Evolutionary conservation across 306 rosid species (phyloP).

Genomic region (Vigna nakashimae): DNA sequence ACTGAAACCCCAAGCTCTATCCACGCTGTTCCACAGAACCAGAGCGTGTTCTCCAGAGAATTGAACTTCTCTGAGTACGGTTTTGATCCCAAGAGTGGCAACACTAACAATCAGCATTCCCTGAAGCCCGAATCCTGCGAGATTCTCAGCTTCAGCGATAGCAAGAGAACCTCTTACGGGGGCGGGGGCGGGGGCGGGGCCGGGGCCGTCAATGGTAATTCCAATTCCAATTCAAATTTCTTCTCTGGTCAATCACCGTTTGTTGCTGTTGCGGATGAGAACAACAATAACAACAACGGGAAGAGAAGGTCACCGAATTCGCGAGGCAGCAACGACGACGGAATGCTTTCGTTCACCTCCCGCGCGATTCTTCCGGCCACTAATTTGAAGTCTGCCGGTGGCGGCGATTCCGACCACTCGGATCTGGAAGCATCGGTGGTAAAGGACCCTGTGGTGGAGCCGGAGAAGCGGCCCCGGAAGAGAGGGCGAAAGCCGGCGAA

Average conservation of each 20-base stretch:
- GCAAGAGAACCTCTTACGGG: conserved; percentile 56
- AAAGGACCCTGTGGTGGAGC: conserved; percentile 72
- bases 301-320: conserved; percentile 79
- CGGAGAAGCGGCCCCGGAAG: conserved; percentile 90
- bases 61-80: conserved; percentile 71
- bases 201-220: conserved; percentile 42
- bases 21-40: conserved; percentile 58
- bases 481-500: conserved; percentile 95
- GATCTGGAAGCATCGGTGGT: conserved; percentile 94
- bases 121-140: conserved; percentile 91
- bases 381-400: conserved; percentile 55
- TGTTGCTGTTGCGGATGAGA: conserved; percentile 50
- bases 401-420: conserved; percentile 80
- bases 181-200: neutral
- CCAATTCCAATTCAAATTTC: conserved; percentile 49
- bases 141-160: conserved; percentile 80
- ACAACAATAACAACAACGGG: conserved; percentile 55
- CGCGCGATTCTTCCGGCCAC: conserved; percentile 69
- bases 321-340: conserved; percentile 80
- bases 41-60: conserved; percentile 67
- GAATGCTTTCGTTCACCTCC: conserved; percentile 91
- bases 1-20: conserved; percentile 68
- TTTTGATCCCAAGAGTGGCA: conserved; percentile 53
- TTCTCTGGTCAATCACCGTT: conserved; percentile 63
- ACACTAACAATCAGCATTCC: conserved; percentile 48